Percentiles rank a stretch among this genome's conserved stretches.
phyloP scores from a whole-genome alignment of 345 rosid genomes.

The Citrus mangshanensis region DNA sequence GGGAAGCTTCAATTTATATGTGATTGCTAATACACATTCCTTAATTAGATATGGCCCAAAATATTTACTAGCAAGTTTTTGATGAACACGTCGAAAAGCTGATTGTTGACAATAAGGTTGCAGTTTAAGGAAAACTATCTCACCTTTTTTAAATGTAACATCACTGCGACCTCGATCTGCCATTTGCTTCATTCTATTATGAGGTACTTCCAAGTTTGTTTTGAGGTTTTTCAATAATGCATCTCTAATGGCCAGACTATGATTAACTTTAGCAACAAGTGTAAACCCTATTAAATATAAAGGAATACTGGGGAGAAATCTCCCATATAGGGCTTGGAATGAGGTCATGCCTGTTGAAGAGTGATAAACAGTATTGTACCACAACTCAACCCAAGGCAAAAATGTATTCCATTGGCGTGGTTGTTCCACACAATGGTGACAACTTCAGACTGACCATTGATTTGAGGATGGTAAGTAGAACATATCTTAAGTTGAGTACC shows the following conservation, averaged over 20 bases:
- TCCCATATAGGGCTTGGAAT: background rate
- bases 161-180: background rate
- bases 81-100: background rate
- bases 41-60: background rate
- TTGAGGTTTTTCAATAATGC: background rate
- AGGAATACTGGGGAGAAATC: background rate
- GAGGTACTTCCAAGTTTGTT: background rate
- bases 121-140: background rate
- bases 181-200: background rate
- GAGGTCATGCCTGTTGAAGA: background rate
- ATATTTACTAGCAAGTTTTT: background rate
- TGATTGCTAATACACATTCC: background rate
- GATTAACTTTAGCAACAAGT: background rate
- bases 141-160: background rate
- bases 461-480: background rate
- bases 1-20: background rate
- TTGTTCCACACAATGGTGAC: background rate
- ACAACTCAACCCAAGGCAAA: background rate
- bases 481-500: too few relatives aligned
- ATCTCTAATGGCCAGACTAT: background rate
- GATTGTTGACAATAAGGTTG: background rate
- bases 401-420: background rate
- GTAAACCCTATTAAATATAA: background rate
- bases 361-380: background rate
- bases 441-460: fast-evolving